Evolutionary conservation across 352 stramenopile species (phyloP), one percentile per base, ranked within the genome.

Genomic region (Phytophthora hybrid): DNA sequence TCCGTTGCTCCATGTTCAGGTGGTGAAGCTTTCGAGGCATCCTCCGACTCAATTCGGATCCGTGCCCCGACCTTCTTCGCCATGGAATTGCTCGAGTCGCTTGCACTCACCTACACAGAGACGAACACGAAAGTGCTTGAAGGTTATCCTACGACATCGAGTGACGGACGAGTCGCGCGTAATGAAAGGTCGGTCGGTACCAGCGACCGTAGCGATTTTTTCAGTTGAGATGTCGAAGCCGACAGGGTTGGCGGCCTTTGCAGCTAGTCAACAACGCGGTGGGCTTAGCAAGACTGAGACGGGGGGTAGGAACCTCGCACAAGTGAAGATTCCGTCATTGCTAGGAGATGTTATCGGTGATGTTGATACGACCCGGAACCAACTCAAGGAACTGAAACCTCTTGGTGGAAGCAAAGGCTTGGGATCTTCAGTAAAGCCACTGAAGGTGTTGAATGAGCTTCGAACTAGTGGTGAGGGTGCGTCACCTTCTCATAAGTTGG

Each of bases 151-250:
- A 23, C 52, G 13, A 49, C 39, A 21, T 62, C 58, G 37, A 34
- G 31, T 55, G 5, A 60, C 49, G 56, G 13, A 8, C 19, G 16
- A 14, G 32, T 63, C 16, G 21, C 9, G 6, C 10, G 7, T 34
- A 52, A 46, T 73, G 70, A 76, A 78, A 16, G 67, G 68, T 73
- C 63, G 72, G 66, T 64, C 29, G 32, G 47, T 54, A 29, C 18
- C 19, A 29, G 47, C 47, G 19, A 54, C 47, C 5, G 47, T 31
- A 54, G n/a, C 18, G 47, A 31, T 1, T 31, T 31, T 31, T 31
- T 31, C 29, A 31, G 4, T 31, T 31, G 29, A 31, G 29, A 31
- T 66, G 49, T 49, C 32, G 1, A 77, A 73, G 46, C 47, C 54
- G 16, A 70, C 69, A 9, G 63, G 37, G 26, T 71, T 76, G 46